Conservation (phyloP, 2,329 filamentous ascomycete species). For the Fusarium armeniacum region DNA sequence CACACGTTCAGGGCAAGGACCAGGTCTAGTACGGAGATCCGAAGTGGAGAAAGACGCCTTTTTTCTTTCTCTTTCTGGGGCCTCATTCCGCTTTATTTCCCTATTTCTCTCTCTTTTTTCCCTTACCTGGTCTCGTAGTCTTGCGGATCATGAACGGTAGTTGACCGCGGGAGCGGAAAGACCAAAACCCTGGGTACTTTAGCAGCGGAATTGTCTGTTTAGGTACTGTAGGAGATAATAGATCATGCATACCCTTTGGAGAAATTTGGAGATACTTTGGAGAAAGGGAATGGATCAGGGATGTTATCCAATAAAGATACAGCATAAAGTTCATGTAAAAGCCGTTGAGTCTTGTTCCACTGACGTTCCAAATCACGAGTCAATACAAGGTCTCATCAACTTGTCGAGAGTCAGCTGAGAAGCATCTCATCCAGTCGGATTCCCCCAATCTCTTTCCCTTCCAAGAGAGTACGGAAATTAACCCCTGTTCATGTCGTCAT, state of each 20-base stretch:
- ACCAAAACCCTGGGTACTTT: neutral
- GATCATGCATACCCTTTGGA: conserved; percentile 5
- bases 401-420: conserved; percentile 26
- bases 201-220: neutral
- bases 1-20: conserved; percentile 18
- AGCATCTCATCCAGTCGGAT: conserved; percentile 11
- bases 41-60: conserved; percentile 34
- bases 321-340: neutral
- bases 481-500: conserved; percentile 40
- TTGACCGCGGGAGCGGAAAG: conserved; percentile 7
- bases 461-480: conserved; percentile 11
- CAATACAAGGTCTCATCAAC: neutral
- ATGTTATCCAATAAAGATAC: neutral
- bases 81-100: conserved; percentile 5
- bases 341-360: neutral
- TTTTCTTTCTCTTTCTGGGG: conserved; percentile 5
- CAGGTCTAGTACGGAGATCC: conserved; percentile 26
- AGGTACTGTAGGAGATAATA: neutral
- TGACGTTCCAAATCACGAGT: neutral
- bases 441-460: neutral
- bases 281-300: conserved; percentile 8
- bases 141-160: conserved; percentile 10
- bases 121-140: neutral
- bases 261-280: conserved; percentile 29
- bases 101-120: neutral